These are phyloP conservation scores for Taiozyma onychis DNA, from an alignment of 1,139 yeast genomes.

Conservation along the genomic window DNA sequence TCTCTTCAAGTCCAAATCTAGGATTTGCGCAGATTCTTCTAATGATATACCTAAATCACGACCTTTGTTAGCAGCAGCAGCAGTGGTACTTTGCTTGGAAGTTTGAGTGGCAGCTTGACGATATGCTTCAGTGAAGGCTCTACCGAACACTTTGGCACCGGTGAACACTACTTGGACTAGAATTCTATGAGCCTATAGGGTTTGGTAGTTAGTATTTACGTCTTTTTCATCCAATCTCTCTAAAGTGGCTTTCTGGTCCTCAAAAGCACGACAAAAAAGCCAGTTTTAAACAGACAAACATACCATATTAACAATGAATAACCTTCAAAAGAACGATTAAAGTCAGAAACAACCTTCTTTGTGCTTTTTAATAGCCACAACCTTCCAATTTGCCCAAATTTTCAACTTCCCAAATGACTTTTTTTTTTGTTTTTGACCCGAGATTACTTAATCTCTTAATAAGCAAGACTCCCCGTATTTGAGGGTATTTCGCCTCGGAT, in stretches of 20 bases:
- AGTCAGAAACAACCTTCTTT: neutral
- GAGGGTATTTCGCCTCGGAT: neutral
- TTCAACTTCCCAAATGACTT: neutral
- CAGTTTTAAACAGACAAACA: neutral
- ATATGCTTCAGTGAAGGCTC: conserved; percentile 96
- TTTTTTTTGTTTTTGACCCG: neutral
- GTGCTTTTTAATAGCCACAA: neutral
- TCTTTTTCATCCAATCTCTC: neutral
- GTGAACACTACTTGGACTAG: conserved; percentile 85
- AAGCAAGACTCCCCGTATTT: neutral
- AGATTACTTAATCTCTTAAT: neutral
- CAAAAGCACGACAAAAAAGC: neutral
- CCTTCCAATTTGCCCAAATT: neutral
- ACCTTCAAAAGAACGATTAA: neutral
- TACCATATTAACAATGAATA: neutral
- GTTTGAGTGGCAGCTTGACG: conserved; percentile 91
- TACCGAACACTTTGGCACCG: conserved; percentile 93
- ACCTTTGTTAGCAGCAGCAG: conserved; percentile 39
- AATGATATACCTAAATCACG: conserved; percentile 73
- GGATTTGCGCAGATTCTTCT: conserved; percentile 88
- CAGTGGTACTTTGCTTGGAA: conserved; percentile 55
- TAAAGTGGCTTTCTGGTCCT: neutral
- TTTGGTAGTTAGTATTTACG: neutral
- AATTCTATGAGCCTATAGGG: conserved; percentile 74
- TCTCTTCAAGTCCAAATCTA: conserved; percentile 61